Base-by-base conservation (phyloP, 192 early-diverging fungal genomes). In the Spinellus fusiger region DNA sequence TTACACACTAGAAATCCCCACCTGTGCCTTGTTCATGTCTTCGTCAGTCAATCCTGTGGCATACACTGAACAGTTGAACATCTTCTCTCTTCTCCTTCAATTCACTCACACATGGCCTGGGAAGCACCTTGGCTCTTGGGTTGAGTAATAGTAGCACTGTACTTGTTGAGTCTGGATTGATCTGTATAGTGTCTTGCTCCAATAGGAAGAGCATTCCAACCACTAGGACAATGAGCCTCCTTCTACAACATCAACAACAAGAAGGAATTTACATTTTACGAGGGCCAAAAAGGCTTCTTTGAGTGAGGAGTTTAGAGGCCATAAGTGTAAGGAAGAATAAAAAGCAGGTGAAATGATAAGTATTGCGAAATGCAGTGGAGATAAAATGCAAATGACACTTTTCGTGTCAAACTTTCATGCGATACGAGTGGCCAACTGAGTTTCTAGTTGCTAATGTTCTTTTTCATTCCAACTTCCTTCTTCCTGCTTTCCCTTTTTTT, bases 1-100 rank as follows among this genome's bases (percentile, higher is more conserved):
- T 76, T 81, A 91, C 77, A 99, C 94, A 75, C 87, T 90, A 7
- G 92, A 84, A 65, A 99, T 99, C 32, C 97, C 97, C 28, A 99
- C 92, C 78, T 97, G 95, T 18, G 93, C 84, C 70, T 91, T 86
- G 60, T 69, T 71, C 80, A 99, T 82, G 57, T 96, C 89, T 4
- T 74, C 80, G 25, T 87, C 82, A 49, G 80, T 84, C 59, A 99
- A 73, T 23, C 97, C 97, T 4, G 94, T 97, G n/a, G 87, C 97
- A 66, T 93, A 88, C 64, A 99, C 89, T 93, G 65, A 52, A 49
- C 9, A 10, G 3, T 4, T 33, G 34, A 28, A 2, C 9, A 48
- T 56, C 16, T 12, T 33, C 37, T 58, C 31, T 52, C 16, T 65
- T 12, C 31, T 33, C 22, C 16, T 10, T 25, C 15, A 28, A 32